Evolutionary conservation across 2,329 filamentous ascomycete genomes (phyloP), one percentile per base, ranked within the genome.

Genomic region (Dichotomopilus funicola): DNA sequence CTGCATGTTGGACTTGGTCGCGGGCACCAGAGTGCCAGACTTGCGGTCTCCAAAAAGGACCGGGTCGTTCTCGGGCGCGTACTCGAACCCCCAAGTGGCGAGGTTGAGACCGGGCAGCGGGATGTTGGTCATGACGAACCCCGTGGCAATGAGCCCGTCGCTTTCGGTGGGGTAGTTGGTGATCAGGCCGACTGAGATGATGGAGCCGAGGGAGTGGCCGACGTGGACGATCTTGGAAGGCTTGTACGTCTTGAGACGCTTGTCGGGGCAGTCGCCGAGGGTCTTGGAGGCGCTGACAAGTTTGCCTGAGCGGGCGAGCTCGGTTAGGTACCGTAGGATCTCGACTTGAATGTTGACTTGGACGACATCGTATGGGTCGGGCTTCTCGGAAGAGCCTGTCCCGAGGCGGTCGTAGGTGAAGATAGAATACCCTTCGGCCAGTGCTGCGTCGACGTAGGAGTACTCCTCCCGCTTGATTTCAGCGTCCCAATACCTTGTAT

Each of bases 371-470:
- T 86, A 64, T 0, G 83, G 76, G 45, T 86, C 77, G 49, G 78
- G 80, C 63, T 79, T 80, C 4, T 77, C 77, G 1, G 81, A 85
- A 55, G 73, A 70, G 42, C 78, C 82, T 43, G 85, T 75, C 36
- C 83, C 84, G 5, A 85, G 75, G 13, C 83, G 80, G 67, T 87
- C 83, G 68, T 78, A 84, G 8, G 75, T 70, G 46, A 87, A 75
- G 2, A 82, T 85, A 36, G 77, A 80, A 71, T 80, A 86, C 42
- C 79, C 79, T 40, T 53, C 43, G 11, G 13, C 46, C 35, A 58
- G 33, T 1, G 83, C 83, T 10, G 69, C 68, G 47, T 78, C 72
- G 34, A 81, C 74, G 66, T 87, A 87, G 64, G 77, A 82, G 71
- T 87, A 86, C 65, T 83, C 81, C 72, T 75, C 78, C 62, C 77